Evolutionary conservation across 129 eudicot genomes (phyloP).

Genomic region (Centaurea solstitialis): DNA sequence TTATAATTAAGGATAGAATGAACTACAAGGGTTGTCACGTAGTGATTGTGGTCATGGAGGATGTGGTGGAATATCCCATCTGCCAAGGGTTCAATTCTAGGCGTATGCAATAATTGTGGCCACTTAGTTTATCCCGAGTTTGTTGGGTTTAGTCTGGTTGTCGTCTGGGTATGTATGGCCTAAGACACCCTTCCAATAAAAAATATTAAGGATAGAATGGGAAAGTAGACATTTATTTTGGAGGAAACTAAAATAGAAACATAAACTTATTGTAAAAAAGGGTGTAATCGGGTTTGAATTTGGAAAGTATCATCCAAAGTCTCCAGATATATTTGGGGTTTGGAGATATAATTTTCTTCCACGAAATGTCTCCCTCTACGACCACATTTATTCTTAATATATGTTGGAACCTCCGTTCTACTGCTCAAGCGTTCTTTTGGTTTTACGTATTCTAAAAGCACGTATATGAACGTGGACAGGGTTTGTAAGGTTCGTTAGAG

Average conservation of each 20-base stretch:
- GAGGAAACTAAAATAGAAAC: neutral
- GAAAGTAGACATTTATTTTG: neutral
- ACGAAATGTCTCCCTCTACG: neutral
- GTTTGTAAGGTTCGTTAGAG: neutral
- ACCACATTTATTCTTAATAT: too few species aligned
- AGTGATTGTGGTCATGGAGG: too few species aligned
- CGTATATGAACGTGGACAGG: neutral
- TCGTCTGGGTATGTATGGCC: too few species aligned
- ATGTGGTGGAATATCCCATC: too few species aligned
- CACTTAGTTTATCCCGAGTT: too few species aligned
- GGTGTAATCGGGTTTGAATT: neutral
- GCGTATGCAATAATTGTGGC: too few species aligned
- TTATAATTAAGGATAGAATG: neutral
- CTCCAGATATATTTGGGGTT: slow-evolving; percentile 9
- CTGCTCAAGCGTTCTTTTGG: neutral
- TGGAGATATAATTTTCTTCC: neutral
- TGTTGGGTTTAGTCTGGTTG: too few species aligned
- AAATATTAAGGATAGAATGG: neutral
- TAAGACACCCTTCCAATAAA: too few species aligned
- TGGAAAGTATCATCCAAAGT: neutral
- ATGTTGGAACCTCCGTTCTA: too few species aligned
- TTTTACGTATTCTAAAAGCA: neutral
- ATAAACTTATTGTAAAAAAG: neutral
- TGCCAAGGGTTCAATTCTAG: too few species aligned
- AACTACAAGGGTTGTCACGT: too few species aligned